phyloP scores from a whole-genome alignment of 1,139 yeast species.

The Saccharomyces pastorianus region DNA sequence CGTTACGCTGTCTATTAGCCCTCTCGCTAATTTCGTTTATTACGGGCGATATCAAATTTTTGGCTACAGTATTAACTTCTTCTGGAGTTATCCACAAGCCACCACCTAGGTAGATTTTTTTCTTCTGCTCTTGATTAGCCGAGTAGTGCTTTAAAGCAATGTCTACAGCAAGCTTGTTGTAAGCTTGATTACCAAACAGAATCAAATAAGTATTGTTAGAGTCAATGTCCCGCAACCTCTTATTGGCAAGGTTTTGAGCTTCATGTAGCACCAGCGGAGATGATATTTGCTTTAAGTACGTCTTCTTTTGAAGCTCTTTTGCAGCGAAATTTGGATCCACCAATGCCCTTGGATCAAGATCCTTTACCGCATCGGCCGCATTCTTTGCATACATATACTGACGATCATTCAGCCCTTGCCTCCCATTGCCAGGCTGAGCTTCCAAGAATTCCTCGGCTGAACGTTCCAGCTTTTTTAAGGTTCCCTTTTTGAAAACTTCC shows the following conservation, averaged over 20 bases:
- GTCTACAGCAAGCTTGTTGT: conserved; percentile 42
- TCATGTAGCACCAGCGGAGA: conserved; percentile 47
- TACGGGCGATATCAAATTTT: conserved; percentile 74
- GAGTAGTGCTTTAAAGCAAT: conserved; percentile 39
- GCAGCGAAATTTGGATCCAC: conserved; percentile 8
- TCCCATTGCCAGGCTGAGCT: not conserved
- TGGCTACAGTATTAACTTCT: conserved; percentile 79
- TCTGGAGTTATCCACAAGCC: conserved; percentile 70
- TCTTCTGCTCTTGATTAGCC: conserved; percentile 36
- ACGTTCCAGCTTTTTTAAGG: not conserved
- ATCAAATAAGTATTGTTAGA: conserved; percentile 33
- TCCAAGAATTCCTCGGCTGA: conserved; percentile 10
- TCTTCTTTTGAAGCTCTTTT: conserved; percentile 13
- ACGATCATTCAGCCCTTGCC: not conserved
- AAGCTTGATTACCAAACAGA: conserved; percentile 32
- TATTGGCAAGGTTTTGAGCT: conserved; percentile 53
- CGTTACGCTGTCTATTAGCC: conserved; percentile 63
- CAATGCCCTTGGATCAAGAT: conserved; percentile 20
- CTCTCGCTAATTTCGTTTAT: conserved; percentile 63
- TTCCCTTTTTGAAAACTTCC: not conserved
- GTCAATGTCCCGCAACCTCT: conserved; percentile 40
- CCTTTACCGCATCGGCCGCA: conserved; percentile 44
- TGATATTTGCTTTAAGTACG: conserved; percentile 22
- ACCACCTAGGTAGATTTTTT: conserved; percentile 68
- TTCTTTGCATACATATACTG: conserved; percentile 32